Percentiles rank a stretch among this genome's conserved stretches.
Evolutionary conservation across 2,329 filamentous ascomycete genomes (phyloP).

Genomic region (Colletotrichum sidae): DNA sequence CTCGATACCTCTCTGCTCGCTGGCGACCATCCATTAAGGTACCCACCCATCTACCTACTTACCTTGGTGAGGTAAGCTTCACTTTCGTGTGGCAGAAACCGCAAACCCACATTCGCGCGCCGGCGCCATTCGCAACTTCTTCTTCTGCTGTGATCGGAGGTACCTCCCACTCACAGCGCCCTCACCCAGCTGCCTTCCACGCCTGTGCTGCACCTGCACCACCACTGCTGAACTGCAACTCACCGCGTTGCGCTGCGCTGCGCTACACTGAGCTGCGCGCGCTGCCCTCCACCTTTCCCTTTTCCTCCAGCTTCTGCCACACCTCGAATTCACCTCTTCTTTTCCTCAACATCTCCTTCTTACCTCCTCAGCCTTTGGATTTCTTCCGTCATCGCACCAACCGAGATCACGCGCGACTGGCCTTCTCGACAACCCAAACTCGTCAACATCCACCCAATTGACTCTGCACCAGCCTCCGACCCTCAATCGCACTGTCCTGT

Average conservation of each 20-base stretch:
- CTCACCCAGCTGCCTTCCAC: constrained; percentile 2
- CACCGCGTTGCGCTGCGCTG: constrained; percentile 12
- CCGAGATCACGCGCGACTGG: constrained; percentile 14
- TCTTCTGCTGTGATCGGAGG: too few species aligned
- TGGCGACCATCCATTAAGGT: too few species aligned
- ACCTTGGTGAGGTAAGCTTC: too few species aligned
- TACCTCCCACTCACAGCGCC: neutral
- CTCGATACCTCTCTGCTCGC: too few species aligned
- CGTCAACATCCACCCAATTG: constrained; percentile 3
- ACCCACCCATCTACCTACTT: too few species aligned
- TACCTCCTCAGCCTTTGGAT: constrained; percentile 8
- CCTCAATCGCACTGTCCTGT: constrained; percentile 25
- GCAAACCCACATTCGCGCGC: too few species aligned
- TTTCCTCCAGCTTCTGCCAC: constrained; percentile 37
- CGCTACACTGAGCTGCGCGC: constrained; percentile 6
- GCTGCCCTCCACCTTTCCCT: constrained; percentile 35
- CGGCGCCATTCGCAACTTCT: too few species aligned
- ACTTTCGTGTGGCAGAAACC: too few species aligned
- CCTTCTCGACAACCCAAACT: neutral
- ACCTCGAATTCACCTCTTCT: constrained; percentile 35
- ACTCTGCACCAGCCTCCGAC: constrained; percentile 15
- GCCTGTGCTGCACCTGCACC: neutral
- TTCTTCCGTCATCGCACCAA: constrained; percentile 3
- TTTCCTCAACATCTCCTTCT: constrained; percentile 27
- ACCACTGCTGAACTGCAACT: neutral